A percentile compares a stretch with the other conserved stretches of the same genome.
phyloP scores from a whole-genome alignment of 176 grass and related monocot species.

The Echinochloa phyllopogon region DNA sequence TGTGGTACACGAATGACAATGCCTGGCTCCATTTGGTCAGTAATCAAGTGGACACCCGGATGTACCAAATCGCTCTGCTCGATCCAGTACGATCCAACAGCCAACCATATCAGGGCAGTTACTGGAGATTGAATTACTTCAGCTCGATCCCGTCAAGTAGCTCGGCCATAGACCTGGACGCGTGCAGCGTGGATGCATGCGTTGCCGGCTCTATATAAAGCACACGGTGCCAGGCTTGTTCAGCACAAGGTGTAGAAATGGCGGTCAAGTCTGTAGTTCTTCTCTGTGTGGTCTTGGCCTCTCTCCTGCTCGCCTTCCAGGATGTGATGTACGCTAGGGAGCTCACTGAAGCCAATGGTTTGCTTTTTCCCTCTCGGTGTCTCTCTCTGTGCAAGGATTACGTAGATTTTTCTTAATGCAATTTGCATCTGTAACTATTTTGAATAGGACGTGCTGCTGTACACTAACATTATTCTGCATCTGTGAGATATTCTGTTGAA shows the following conservation, averaged over 20 bases:
- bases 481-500: background rate
- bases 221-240: background rate
- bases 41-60: conserved; percentile 11
- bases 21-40: background rate
- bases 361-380: background rate
- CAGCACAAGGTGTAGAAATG: background rate
- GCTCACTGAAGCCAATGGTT: conserved; percentile 44
- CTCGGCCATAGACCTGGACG: background rate
- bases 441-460: background rate
- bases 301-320: conserved; percentile 20
- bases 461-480: background rate
- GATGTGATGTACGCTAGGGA: conserved; percentile 22
- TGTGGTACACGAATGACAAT: conserved; percentile 18
- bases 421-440: background rate
- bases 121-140: conserved; percentile 9
- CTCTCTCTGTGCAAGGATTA: background rate
- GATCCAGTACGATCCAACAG: background rate
- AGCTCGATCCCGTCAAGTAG: background rate
- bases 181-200: background rate
- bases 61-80: background rate
- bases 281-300: conserved; percentile 30
- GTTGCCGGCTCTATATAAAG: conserved; percentile 19
- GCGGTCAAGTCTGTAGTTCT: conserved; percentile 16
- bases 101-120: conserved; percentile 7
- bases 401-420: background rate